Evolutionary conservation across 495 filamentous ascomycete genomes (phyloP).

Genomic region (Podospora conica): DNA sequence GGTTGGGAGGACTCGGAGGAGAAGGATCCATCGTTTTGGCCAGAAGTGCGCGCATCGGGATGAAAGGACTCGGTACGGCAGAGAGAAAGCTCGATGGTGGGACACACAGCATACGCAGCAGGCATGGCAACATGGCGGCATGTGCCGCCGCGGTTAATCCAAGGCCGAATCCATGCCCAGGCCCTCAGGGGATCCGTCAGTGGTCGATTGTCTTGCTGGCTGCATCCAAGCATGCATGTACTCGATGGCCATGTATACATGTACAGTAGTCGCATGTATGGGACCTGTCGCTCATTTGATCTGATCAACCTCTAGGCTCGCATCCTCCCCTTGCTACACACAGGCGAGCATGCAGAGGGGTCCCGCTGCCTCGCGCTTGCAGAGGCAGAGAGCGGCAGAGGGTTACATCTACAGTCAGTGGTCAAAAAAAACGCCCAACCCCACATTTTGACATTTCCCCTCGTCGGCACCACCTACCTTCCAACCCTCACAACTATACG

Average conservation of each 20-base stretch:
- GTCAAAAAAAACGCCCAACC: too few relatives aligned
- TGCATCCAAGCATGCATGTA: background rate
- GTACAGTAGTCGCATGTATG: background rate
- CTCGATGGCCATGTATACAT: background rate
- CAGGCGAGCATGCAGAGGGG: constrained; percentile 3
- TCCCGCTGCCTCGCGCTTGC: constrained; percentile 11
- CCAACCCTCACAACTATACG: too few relatives aligned
- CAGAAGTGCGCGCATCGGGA: background rate
- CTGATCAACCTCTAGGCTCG: constrained; percentile 1
- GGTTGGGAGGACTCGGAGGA: background rate
- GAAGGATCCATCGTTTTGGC: background rate
- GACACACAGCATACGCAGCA: too few relatives aligned
- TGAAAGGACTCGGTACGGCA: background rate
- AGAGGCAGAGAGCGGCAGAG: constrained; percentile 1
- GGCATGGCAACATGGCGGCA: too few relatives aligned
- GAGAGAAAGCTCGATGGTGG: background rate
- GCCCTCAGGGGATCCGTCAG: background rate
- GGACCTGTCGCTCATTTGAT: constrained; percentile 6
- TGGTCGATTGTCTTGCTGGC: background rate
- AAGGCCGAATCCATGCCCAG: background rate
- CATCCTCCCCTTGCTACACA: constrained; percentile 2
- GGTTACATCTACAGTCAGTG: constrained; percentile 3
- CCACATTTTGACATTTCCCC: too few relatives aligned
- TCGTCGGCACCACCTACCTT: too few relatives aligned
- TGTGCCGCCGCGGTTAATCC: background rate